phyloP scores from a whole-genome alignment of 2,329 filamentous ascomycete species.

The Leptosphaerulina australis region DNA sequence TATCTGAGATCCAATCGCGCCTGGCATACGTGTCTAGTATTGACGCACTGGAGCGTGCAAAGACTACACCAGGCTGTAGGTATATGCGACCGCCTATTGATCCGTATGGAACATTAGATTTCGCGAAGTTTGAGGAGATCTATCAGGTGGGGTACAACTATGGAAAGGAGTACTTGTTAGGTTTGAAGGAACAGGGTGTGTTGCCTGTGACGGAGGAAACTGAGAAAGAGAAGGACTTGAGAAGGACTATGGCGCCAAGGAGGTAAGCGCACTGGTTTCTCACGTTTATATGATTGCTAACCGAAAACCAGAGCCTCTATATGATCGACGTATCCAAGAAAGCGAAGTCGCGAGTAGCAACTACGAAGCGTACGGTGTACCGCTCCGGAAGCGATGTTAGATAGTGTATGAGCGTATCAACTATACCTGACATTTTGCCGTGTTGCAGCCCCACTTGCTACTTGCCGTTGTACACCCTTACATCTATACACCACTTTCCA shows the following conservation, averaged over 20 bases:
- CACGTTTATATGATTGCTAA: not conserved
- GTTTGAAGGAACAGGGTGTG: conserved; percentile 77
- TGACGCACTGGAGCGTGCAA: conserved; percentile 91
- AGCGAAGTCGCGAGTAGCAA: too few species aligned
- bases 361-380: too few species aligned
- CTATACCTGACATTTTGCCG: too few species aligned
- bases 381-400: too few species aligned
- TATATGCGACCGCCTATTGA: conserved; percentile 98
- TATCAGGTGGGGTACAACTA: conserved; percentile 87
- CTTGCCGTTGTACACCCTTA: too few species aligned
- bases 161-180: conserved; percentile 78
- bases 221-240: conserved; percentile 58
- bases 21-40: conserved; percentile 94
- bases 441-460: too few species aligned
- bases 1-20: conserved; percentile 93
- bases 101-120: conserved; percentile 90
- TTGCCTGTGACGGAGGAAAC: conserved; percentile 64
- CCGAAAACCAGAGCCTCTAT: conserved; percentile 10
- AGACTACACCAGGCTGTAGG: conserved; percentile 85
- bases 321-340: too few species aligned
- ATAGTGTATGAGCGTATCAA: too few species aligned
- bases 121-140: conserved; percentile 97
- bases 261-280: conserved; percentile 1
- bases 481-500: too few species aligned
- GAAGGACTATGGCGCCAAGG: conserved; percentile 58